These are phyloP conservation scores for Kalaharituber pfeilii DNA, from an alignment of 2,329 filamentous ascomycete species.

Conservation along the genomic window DNA sequence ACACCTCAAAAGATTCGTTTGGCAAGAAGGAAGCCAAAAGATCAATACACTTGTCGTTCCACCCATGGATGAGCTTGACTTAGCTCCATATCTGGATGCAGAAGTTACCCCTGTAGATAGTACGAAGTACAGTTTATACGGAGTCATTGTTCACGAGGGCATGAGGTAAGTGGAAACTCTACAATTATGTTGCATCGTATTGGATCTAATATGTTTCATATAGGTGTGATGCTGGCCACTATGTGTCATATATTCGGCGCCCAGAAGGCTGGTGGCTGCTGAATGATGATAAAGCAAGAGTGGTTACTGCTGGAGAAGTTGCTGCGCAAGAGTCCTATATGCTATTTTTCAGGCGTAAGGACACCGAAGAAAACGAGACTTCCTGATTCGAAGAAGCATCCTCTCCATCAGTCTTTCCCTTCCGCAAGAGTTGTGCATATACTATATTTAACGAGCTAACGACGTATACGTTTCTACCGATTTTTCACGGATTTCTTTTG, in stretches of 20 bases:
- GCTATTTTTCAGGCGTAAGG: constrained; percentile 9
- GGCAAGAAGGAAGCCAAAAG: not conserved
- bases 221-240: constrained; percentile 16
- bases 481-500: too few relatives aligned
- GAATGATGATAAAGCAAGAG: constrained; percentile 14
- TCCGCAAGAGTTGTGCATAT: too few relatives aligned
- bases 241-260: constrained; percentile 14
- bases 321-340: constrained; percentile 15
- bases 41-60: not conserved
- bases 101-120: not conserved
- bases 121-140: constrained; percentile 13
- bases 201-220: too few relatives aligned
- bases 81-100: not conserved
- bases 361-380: too few relatives aligned
- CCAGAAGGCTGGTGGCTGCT: constrained; percentile 16
- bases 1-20: not conserved
- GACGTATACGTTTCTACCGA: too few relatives aligned
- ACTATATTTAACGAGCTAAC: too few relatives aligned
- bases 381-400: too few relatives aligned
- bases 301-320: constrained; percentile 14
- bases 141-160: constrained; percentile 18
- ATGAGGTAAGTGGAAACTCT: constrained; percentile 12
- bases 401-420: too few relatives aligned
- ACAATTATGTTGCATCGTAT: too few relatives aligned
- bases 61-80: not conserved